Percentiles rank a stretch among this genome's conserved stretches.
phyloP scores from a whole-genome alignment of 2,329 filamentous ascomycete species.

The Curvularia sp. region DNA sequence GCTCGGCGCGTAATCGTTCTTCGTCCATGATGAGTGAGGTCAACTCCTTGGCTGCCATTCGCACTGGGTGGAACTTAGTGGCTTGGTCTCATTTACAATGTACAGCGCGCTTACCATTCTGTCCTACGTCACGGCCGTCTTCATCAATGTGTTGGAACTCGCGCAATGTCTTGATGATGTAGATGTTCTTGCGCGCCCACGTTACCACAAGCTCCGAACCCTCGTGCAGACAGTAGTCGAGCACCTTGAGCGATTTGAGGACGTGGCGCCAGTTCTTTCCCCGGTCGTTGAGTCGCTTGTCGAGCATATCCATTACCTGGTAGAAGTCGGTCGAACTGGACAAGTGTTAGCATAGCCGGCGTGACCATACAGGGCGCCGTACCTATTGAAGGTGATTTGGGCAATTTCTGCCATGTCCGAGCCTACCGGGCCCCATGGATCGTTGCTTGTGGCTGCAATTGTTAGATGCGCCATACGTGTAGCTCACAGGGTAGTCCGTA shows the following conservation, averaged over 20 bases:
- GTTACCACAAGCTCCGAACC: constrained; percentile 96
- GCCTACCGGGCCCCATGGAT: constrained; percentile 96
- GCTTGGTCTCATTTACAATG: background rate
- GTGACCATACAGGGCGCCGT: constrained; percentile 51
- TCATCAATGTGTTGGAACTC: constrained; percentile 98
- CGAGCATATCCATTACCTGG: constrained; percentile 99
- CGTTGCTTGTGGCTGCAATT: constrained; percentile 88
- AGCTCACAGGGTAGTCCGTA: constrained; percentile 18
- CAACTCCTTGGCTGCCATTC: constrained; percentile 93
- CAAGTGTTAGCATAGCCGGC: constrained; percentile 35
- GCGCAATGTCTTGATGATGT: constrained; percentile 97
- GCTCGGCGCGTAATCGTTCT: constrained; percentile 86
- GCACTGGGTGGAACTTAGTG: constrained; percentile 66
- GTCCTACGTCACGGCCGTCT: constrained; percentile 91
- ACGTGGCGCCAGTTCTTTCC: constrained; percentile 99
- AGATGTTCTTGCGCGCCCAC: constrained; percentile 97
- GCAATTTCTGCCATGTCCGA: constrained; percentile 99
- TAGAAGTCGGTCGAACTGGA: constrained; percentile 92
- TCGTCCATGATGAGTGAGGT: constrained; percentile 92
- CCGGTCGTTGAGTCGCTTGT: constrained; percentile 98
- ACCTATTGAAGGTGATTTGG: constrained; percentile 98
- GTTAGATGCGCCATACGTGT: constrained; percentile 25
- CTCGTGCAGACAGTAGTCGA: constrained; percentile 97
- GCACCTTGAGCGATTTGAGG: constrained; percentile 93
- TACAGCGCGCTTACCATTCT: constrained; percentile 77